Evolutionary conservation across 129 eudicot species (phyloP), one percentile per base, ranked within the genome.

Genomic region (Artemisia tridentata): DNA sequence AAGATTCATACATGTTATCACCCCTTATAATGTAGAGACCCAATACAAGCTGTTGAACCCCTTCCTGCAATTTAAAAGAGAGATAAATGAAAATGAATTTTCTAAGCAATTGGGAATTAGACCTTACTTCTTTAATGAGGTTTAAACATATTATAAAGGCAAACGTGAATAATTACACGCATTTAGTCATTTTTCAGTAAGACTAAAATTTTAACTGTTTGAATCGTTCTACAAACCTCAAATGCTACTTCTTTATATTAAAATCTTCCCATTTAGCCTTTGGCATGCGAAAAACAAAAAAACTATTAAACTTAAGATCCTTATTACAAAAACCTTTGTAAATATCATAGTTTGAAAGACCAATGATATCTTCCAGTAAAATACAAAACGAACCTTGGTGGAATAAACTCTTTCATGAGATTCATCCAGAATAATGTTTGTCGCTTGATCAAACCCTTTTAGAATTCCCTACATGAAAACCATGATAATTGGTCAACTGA

Each of bases 21-120:
- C 97, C 97, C 78, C 97, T 85, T 45, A 91, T 91, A 79, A 88
- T 88, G 84, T 91, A 91, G 45, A 91, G 91, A 41, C 97, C 97
- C 69, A 91, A 77, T 67, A 91, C 97, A 78, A 88, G 91, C 59
- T 91, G 97, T 73, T 91, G 96, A 56, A 88, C 96, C 9, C 97
- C 97, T 85, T 91, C 97, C 97, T 91, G 81, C 63, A 77, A 48
- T 38, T 72, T 51, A 70, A 68, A 15, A 52, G 14, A 46, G 45
- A n/a, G 14, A 46, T 57, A 16, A 57, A 61, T 23, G 18, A 67
- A 50, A 67, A 19, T 16, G 0, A 25, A 25, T 3, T 21, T 7
- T 38, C 20, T 55, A 15, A 71, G 57, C 57, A 21, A 20, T n/a
- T 71, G 11, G n/a, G n/a, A 41, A 71, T 12, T 50, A 3, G 1